Evolutionary conservation across 768 basidiomycete species (phyloP).

Genomic region (Suillus cothurnatus): DNA sequence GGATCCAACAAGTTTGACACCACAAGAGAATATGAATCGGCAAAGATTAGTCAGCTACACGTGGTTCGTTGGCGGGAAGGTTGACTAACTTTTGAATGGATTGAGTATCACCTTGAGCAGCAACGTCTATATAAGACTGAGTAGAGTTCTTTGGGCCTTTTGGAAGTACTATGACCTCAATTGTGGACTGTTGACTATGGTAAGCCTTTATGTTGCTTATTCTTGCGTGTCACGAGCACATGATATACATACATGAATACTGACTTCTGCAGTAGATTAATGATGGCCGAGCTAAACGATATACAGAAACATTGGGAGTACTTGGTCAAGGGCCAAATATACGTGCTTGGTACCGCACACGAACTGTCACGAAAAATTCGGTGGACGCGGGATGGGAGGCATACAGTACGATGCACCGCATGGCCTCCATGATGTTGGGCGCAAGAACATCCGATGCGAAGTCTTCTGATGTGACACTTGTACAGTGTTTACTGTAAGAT

Average conservation of each 20-base stretch:
- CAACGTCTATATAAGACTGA: background rate
- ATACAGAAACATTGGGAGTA: background rate
- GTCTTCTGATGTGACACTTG: background rate
- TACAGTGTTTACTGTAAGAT: background rate
- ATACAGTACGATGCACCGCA: background rate
- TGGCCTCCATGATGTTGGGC: background rate
- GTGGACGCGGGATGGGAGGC: background rate
- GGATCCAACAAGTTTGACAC: constrained; percentile 34
- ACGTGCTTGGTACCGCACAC: background rate
- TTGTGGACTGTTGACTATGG: background rate
- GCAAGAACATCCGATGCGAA: background rate
- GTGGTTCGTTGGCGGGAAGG: constrained; percentile 17
- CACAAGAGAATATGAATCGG: constrained; percentile 22
- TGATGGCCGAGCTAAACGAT: background rate
- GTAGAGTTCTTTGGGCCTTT: background rate
- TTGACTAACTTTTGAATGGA: background rate
- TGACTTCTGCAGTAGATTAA: background rate
- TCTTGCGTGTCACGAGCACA: background rate
- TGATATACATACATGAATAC: background rate
- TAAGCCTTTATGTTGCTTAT: background rate
- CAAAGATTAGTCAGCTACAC: constrained; percentile 31
- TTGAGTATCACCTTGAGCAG: background rate
- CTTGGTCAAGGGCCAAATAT: background rate
- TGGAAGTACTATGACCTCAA: background rate
- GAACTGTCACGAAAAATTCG: background rate